A percentile compares a stretch with the other conserved stretches of the same genome.
Conservation (phyloP, 2,329 filamentous ascomycete genomes). For the Pestalotiopsis sp. region DNA sequence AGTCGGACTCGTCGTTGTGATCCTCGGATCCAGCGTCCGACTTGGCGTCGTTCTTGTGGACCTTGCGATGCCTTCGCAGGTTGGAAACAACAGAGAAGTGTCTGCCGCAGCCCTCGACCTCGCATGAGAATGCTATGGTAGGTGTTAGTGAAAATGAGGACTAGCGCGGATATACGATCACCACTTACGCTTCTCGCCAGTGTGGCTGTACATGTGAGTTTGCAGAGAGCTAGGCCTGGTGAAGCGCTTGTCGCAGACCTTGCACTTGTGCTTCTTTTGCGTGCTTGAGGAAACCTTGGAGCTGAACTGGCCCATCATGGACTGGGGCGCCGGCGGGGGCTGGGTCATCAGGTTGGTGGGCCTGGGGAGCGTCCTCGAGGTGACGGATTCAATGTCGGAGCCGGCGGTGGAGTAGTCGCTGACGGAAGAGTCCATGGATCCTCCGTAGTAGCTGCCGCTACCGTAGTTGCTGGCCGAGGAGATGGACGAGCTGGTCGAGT, state of each 20-base stretch:
- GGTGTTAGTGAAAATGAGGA: not conserved
- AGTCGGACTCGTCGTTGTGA: conserved; percentile 65
- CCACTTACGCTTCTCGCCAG: conserved; percentile 92
- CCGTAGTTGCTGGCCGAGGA: conserved; percentile 82
- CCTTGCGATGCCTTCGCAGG: conserved; percentile 90
- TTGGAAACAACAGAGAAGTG: conserved; percentile 98
- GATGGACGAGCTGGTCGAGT: conserved; percentile 87
- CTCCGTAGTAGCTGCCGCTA: conserved; percentile 76
- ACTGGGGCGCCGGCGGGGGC: conserved; percentile 82
- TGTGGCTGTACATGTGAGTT: conserved; percentile 98
- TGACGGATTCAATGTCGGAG: conserved; percentile 81
- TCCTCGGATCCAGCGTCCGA: conserved; percentile 68
- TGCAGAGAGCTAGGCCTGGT: conserved; percentile 92
- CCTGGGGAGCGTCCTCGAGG: conserved; percentile 81
- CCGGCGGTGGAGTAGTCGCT: conserved; percentile 92
- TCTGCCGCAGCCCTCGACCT: conserved; percentile 91
- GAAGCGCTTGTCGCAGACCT: conserved; percentile 97
- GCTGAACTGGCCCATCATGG: conserved; percentile 99
- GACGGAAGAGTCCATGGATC: conserved; percentile 80
- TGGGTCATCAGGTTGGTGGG: conserved; percentile 64
- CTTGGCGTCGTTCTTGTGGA: conserved; percentile 79
- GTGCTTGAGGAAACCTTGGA: conserved; percentile 95
- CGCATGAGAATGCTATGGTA: conserved; percentile 81
- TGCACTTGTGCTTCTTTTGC: conserved; percentile 99
- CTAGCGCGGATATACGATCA: not conserved